Conservation (phyloP, 2,329 filamentous ascomycete genomes). For the Colletotrichum sp. region DNA sequence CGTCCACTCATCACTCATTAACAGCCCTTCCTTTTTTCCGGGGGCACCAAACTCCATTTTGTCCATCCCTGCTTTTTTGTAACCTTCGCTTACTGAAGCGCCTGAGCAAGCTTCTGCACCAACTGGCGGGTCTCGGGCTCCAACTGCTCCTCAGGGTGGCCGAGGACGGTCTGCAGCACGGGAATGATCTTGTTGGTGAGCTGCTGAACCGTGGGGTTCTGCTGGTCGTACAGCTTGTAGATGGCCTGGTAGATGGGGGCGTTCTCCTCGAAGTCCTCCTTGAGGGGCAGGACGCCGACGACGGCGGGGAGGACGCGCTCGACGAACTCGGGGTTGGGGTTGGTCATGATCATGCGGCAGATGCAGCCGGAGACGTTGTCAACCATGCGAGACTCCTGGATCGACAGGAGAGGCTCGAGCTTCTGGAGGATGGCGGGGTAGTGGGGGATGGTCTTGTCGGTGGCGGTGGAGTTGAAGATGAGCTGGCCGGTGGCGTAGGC, state of each 20-base stretch:
- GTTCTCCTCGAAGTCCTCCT: constrained; percentile 97
- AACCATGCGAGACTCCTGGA: constrained; percentile 79
- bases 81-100: constrained; percentile 29
- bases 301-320: constrained; percentile 82
- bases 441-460: constrained; percentile 71
- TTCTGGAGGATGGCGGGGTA: constrained; percentile 82
- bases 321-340: constrained; percentile 83
- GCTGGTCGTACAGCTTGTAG: constrained; percentile 78
- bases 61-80: neutral
- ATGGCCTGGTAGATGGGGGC: constrained; percentile 92
- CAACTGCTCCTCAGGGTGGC: constrained; percentile 76
- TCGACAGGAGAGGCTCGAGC: constrained; percentile 83
- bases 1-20: constrained; percentile 23
- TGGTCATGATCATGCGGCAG: constrained; percentile 88
- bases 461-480: constrained; percentile 79
- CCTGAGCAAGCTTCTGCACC: constrained; percentile 67
- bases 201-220: constrained; percentile 72
- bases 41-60: neutral
- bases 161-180: constrained; percentile 76
- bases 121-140: constrained; percentile 72
- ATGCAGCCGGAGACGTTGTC: constrained; percentile 95
- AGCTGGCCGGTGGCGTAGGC: constrained; percentile 90
- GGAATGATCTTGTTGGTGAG: constrained; percentile 73
- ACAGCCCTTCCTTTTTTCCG: neutral
- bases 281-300: constrained; percentile 80